Evolutionary conservation across 23 red algal genomes (phyloP).

Genomic region (Porphyridium purpureum): DNA sequence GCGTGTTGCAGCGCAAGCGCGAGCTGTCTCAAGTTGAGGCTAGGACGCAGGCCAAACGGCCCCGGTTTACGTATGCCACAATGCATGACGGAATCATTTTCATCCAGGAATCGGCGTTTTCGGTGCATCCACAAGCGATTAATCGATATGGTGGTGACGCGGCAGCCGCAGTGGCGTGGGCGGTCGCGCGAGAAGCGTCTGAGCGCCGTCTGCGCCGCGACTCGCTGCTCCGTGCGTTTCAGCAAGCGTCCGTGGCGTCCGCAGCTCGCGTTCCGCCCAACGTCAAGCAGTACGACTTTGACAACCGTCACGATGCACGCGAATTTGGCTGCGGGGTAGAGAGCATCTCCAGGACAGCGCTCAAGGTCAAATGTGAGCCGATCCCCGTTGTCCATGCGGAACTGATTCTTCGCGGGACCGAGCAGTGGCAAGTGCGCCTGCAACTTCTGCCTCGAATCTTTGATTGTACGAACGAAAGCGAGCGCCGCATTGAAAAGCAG

Average conservation of each 20-base stretch:
- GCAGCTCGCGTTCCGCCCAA: background rate
- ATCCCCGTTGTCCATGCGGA: slow-evolving; percentile 43
- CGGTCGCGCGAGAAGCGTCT: slow-evolving; percentile 36
- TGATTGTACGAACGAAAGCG: slow-evolving; percentile 22
- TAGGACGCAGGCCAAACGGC: slow-evolving; percentile 18
- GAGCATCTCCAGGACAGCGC: slow-evolving; percentile 21
- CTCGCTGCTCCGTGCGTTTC: slow-evolving; percentile 48
- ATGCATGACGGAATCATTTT: slow-evolving; percentile 48
- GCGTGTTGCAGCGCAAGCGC: no score
- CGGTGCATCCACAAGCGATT: slow-evolving; percentile 2
- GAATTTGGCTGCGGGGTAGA: slow-evolving; percentile 8
- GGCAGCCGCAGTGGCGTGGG: slow-evolving; percentile 55
- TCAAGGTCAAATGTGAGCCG: slow-evolving; percentile 57
- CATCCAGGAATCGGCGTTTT: slow-evolving; percentile 26
- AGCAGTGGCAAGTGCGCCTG: slow-evolving; percentile 54
- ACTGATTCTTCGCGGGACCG: slow-evolving; percentile 32
- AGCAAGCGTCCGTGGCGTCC: slow-evolving; percentile 25
- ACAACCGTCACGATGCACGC: background rate
- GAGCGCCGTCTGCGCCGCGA: slow-evolving; percentile 50
- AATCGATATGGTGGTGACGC: slow-evolving; percentile 49
- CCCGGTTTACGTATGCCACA: slow-evolving; percentile 43
- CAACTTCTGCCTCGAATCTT: slow-evolving; percentile 50
- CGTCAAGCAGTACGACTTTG: background rate
- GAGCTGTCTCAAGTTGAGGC: no score
- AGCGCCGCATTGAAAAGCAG: background rate